These are phyloP conservation scores for Yarrowia phangngaensis DNA, from an alignment of 805 yeast genomes.

Conservation along the genomic window DNA sequence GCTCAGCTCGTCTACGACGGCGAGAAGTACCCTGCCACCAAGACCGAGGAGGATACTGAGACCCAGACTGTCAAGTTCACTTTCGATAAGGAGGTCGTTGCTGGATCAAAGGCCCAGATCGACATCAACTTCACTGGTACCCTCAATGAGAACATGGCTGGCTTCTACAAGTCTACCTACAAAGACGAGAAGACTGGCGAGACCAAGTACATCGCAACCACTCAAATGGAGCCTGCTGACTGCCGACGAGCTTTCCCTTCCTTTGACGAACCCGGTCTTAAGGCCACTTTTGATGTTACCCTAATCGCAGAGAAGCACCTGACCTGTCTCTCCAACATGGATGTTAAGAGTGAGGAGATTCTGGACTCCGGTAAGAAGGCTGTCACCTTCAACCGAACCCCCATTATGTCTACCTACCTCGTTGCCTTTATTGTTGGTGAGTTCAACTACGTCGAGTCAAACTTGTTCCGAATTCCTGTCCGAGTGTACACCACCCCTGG, in stretches of 20 bases:
- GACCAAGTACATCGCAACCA: conserved; percentile 56
- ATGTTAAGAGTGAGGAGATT: conserved; percentile 44
- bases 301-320: conserved; percentile 50
- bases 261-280: conserved; percentile 67
- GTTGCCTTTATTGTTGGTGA: conserved; percentile 73
- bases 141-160: conserved; percentile 67
- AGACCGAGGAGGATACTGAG: conserved; percentile 44
- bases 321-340: conserved; percentile 68
- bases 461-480: conserved; percentile 56
- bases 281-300: conserved; percentile 60
- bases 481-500: conserved; percentile 70
- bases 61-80: conserved; percentile 62
- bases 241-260: conserved; percentile 76
- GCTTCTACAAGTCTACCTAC: conserved; percentile 66
- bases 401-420: conserved; percentile 67
- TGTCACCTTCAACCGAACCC: conserved; percentile 59
- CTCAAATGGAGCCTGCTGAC: conserved; percentile 75
- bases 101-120: conserved; percentile 53
- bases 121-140: conserved; percentile 52
- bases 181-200: conserved; percentile 48
- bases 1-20: conserved; percentile 41
- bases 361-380: conserved; percentile 44
- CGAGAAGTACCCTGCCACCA: conserved; percentile 37
- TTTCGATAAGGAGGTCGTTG: conserved; percentile 44
- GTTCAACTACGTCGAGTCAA: conserved; percentile 55